These are phyloP conservation scores for Trichophaea hybrida DNA, from an alignment of 2,329 filamentous ascomycete genomes.

Conservation along the genomic window DNA sequence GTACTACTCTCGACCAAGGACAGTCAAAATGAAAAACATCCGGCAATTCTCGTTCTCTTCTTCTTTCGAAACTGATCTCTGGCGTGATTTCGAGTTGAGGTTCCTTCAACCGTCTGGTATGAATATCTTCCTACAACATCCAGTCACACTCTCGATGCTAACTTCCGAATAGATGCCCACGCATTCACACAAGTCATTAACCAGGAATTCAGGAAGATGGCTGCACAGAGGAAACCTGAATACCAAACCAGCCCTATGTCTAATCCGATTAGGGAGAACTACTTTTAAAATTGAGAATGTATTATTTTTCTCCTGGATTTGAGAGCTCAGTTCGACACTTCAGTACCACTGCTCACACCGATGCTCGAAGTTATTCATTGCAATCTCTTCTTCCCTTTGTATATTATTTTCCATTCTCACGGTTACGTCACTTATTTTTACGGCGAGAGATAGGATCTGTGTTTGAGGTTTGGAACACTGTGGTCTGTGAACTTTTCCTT, in stretches of 20 bases:
- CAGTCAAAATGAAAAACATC: slow-evolving; percentile 20
- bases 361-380: not conserved
- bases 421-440: not conserved
- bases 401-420: not conserved
- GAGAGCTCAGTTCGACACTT: no score
- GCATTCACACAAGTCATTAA: not conserved
- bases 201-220: not conserved
- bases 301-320: not conserved
- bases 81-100: not conserved
- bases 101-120: not conserved
- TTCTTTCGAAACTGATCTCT: slow-evolving; percentile 24
- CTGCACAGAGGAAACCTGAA: not conserved
- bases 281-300: not conserved
- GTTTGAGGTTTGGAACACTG: no score
- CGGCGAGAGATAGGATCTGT: no score
- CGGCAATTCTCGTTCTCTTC: slow-evolving; percentile 26
- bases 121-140: not conserved
- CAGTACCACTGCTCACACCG: no score
- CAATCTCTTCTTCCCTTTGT: not conserved
- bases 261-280: not conserved
- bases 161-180: not conserved
- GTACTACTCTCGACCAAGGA: slow-evolving; percentile 13
- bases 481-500: no score
- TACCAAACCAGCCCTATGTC: not conserved
- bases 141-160: not conserved